A percentile compares a stretch with the other conserved stretches of the same genome.
phyloP scores from a whole-genome alignment of 2,329 filamentous ascomycete genomes.

The Alternaria triticina region DNA sequence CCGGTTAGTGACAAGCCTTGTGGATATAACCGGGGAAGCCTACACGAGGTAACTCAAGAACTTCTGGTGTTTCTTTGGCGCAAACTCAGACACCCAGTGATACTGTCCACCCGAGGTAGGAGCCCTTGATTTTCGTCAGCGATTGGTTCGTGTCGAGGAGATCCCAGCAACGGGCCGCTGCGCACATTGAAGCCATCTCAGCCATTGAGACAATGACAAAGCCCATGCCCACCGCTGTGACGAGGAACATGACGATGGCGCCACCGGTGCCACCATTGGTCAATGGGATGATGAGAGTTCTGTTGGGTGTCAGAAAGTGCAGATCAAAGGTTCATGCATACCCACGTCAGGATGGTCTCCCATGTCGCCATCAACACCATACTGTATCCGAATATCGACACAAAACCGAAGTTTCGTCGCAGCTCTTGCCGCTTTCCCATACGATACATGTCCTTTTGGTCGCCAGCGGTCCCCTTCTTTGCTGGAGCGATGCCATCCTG shows the following conservation, averaged over 20 bases:
- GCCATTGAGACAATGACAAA: constrained; percentile 35
- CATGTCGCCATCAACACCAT: constrained; percentile 40
- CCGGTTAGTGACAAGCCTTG: not conserved
- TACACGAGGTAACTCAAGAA: constrained; percentile 29
- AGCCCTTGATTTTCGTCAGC: constrained; percentile 21
- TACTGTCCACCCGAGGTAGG: constrained; percentile 38
- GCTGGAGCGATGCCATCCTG: not conserved
- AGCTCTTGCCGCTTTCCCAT: constrained; percentile 40
- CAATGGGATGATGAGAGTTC: constrained; percentile 25
- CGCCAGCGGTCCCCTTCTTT: constrained; percentile 9
- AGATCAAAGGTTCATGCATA: not conserved
- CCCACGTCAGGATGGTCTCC: constrained; percentile 29
- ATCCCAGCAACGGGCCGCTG: not conserved
- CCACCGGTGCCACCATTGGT: constrained; percentile 37
- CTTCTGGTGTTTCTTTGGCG: constrained; percentile 27
- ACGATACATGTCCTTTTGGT: constrained; percentile 35
- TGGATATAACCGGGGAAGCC: not conserved
- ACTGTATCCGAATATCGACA: constrained; percentile 35
- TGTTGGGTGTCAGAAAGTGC: constrained; percentile 3
- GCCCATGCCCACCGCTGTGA: constrained; percentile 27
- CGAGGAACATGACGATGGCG: constrained; percentile 33
- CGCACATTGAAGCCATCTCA: constrained; percentile 38
- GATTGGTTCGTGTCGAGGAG: not conserved
- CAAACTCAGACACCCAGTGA: constrained; percentile 40
- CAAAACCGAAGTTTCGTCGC: constrained; percentile 32